Evolutionary conservation across 75 land plant genomes (phyloP).

Genomic region (Cryptomeria japonica): DNA sequence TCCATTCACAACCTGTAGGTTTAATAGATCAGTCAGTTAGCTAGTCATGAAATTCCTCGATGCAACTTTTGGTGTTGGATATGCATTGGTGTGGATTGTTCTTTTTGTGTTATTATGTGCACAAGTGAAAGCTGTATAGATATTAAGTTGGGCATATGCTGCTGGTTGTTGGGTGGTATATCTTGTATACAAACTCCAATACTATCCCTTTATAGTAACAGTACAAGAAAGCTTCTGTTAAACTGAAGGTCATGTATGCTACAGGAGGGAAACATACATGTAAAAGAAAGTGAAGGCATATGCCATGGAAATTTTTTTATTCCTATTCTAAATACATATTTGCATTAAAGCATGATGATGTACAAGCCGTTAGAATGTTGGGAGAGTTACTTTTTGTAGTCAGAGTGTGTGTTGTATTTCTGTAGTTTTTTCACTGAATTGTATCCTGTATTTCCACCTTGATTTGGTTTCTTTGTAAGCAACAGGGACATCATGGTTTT

Average conservation of each 20-base stretch:
- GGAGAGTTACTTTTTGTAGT: neutral
- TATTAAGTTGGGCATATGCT: neutral
- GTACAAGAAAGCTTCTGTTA: neutral
- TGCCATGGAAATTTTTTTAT: neutral
- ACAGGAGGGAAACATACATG: neutral
- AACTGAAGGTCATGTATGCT: neutral
- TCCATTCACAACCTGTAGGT: neutral
- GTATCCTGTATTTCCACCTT: neutral
- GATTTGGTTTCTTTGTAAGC: constrained; percentile 2
- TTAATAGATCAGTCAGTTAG: too few relatives aligned
- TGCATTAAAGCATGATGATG: neutral
- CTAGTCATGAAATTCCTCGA: too few relatives aligned
- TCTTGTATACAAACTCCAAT: neutral
- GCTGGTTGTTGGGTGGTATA: neutral
- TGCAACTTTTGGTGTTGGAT: neutral
- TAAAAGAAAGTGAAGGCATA: neutral
- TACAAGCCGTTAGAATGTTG: neutral
- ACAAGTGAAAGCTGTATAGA: neutral
- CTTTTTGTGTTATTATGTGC: neutral
- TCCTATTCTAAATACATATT: neutral
- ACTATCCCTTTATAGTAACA: neutral
- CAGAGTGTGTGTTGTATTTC: neutral
- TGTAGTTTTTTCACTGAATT: neutral
- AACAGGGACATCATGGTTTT: neutral
- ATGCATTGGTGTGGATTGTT: neutral